Evolutionary conservation across 2,329 filamentous ascomycete species (phyloP).

Genomic region (Fusarium buharicum): DNA sequence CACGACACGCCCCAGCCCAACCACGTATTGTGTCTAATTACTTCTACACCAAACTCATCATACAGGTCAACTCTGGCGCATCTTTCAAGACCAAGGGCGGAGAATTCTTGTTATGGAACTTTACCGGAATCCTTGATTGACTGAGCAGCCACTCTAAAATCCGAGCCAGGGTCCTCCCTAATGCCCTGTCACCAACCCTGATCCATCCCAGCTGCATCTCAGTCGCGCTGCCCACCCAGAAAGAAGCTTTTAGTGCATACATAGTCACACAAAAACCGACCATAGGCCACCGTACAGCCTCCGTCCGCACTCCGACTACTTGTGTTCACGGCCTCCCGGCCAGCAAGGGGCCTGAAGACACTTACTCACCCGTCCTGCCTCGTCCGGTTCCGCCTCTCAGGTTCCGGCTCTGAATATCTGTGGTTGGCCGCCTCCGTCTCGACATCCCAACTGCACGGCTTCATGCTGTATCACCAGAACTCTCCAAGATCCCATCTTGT

Average conservation of each 20-base stretch:
- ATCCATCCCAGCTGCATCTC: conserved; percentile 57
- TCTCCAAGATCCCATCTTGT: conserved; percentile 57
- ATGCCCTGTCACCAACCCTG: conserved; percentile 54
- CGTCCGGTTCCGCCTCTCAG: conserved; percentile 47
- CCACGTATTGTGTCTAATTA: conserved; percentile 45
- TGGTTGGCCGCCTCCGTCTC: conserved; percentile 59
- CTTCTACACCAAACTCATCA: conserved; percentile 36
- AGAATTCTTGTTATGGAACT: conserved; percentile 52
- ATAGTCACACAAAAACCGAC: conserved; percentile 64
- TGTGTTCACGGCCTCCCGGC: conserved; percentile 46
- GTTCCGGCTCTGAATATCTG: conserved; percentile 53
- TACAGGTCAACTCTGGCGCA: conserved; percentile 39
- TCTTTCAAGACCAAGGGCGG: conserved; percentile 45
- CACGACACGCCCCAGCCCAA: conserved; percentile 36
- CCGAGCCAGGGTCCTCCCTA: conserved; percentile 50
- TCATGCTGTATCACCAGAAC: conserved; percentile 61
- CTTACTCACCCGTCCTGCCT: conserved; percentile 34
- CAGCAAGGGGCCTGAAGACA: conserved; percentile 44
- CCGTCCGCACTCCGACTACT: conserved; percentile 46
- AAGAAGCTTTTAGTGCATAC: conserved; percentile 45
- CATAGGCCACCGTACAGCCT: conserved; percentile 55
- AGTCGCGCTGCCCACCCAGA: conserved; percentile 53
- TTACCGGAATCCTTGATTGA: conserved; percentile 51
- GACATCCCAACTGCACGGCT: conserved; percentile 59
- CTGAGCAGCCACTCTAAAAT: conserved; percentile 52